phyloP scores from a whole-genome alignment of 2,329 filamentous ascomycete genomes.

The Trichoderma atroviride region DNA sequence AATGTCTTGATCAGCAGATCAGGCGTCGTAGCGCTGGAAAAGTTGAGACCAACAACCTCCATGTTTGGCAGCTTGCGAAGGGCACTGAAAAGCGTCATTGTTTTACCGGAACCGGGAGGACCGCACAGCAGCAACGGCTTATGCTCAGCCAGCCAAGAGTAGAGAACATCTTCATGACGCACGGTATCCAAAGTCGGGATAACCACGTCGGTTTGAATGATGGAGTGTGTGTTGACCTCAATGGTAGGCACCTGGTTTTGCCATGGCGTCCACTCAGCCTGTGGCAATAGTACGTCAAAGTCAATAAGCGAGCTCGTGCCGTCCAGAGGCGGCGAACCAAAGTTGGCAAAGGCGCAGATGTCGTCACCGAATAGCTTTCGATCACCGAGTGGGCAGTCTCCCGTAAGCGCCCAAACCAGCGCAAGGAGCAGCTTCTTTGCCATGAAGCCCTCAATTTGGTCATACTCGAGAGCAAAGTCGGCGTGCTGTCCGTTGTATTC shows the following conservation, averaged over 20 bases:
- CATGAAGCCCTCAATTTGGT: constrained; percentile 86
- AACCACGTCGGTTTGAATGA: constrained; percentile 97
- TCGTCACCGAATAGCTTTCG: constrained; percentile 89
- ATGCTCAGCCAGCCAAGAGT: constrained; percentile 98
- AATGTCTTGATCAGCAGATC: constrained; percentile 99
- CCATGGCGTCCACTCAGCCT: constrained; percentile 89
- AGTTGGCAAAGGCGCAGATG: constrained; percentile 77
- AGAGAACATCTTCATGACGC: constrained; percentile 97
- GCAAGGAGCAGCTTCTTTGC: constrained; percentile 93
- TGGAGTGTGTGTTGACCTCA: constrained; percentile 97
- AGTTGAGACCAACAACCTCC: constrained; percentile 99
- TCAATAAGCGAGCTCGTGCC: constrained; percentile 88
- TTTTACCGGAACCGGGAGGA: constrained; percentile 98
- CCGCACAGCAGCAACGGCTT: constrained; percentile 96
- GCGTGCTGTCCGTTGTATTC: constrained; percentile 95
- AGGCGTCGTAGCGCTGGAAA: constrained; percentile 96
- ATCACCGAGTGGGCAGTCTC: constrained; percentile 86
- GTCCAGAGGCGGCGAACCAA: constrained; percentile 80
- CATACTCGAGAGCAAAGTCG: constrained; percentile 88
- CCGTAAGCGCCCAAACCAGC: constrained; percentile 92
- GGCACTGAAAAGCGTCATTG: constrained; percentile 98
- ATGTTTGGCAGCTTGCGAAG: constrained; percentile 96
- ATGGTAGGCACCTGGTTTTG: constrained; percentile 91
- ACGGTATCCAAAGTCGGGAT: constrained; percentile 98
- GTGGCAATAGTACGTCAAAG: constrained; percentile 86